Conservation (phyloP, 73 alveolate genomes). For the Symbiodinium natans region DNA sequence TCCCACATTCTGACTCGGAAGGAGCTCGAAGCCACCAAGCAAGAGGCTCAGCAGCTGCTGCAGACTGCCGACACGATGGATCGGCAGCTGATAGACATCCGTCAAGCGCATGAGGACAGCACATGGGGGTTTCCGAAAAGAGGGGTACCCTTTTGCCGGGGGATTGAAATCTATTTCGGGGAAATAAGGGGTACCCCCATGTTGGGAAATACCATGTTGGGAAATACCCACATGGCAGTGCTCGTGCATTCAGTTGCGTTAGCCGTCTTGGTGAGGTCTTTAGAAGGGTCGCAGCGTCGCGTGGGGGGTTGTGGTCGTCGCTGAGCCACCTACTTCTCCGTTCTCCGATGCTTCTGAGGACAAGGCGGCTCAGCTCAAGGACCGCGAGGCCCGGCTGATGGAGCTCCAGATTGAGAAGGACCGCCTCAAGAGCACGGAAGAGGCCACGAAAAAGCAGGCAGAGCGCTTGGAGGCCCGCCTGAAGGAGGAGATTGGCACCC, state of each 20-base stretch:
- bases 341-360: background rate
- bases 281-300: background rate
- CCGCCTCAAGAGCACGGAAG: constrained; percentile 50
- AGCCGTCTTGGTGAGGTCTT: background rate
- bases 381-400: constrained; percentile 27
- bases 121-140: background rate
- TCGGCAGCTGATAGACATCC: constrained; percentile 58
- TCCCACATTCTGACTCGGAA: constrained; percentile 33
- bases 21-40: constrained; percentile 78
- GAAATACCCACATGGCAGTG: background rate
- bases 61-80: constrained; percentile 60
- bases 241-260: background rate
- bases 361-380: background rate
- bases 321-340: too few species aligned
- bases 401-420: constrained; percentile 84
- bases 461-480: constrained; percentile 68
- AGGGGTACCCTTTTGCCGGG: background rate
- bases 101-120: constrained; percentile 38
- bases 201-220: background rate
- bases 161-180: background rate
- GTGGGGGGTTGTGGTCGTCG: too few species aligned
- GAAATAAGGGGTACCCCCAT: background rate
- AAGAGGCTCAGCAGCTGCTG: constrained; percentile 65
- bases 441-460: constrained; percentile 50
- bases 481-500: constrained; percentile 24